Conservation (phyloP, 208 protist species). For the Wallacemonas sp. region DNA sequence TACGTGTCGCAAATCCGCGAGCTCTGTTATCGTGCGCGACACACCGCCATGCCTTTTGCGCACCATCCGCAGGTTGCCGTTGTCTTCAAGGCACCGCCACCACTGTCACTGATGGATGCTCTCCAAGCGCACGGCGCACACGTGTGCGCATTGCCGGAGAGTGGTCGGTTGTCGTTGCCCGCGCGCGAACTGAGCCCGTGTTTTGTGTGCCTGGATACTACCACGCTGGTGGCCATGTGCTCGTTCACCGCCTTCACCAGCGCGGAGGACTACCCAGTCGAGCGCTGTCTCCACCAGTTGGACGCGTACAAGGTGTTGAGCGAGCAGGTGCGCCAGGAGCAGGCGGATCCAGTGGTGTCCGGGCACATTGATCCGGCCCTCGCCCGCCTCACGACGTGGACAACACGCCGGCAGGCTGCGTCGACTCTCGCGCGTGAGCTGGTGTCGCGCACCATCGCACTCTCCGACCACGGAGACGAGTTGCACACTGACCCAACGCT, state of each 20-base stretch:
- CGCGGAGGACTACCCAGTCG: conserved; percentile 15
- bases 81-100: conserved; percentile 29
- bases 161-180: not conserved
- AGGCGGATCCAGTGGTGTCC: conserved; percentile 31
- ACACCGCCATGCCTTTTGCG: conserved; percentile 29
- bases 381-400: conserved; percentile 35
- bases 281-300: conserved; percentile 30
- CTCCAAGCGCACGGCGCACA: conserved; percentile 15
- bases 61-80: conserved; percentile 32
- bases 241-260: conserved; percentile 58
- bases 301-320: conserved; percentile 43
- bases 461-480: not conserved
- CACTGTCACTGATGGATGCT: conserved; percentile 13
- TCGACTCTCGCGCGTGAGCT: conserved; percentile 21
- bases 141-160: conserved; percentile 10
- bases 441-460: conserved; percentile 11
- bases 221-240: conserved; percentile 70
- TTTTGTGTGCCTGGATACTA: conserved; percentile 74
- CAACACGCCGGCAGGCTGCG: not conserved
- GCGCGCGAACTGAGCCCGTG: conserved; percentile 9
- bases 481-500: not conserved
- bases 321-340: conserved; percentile 58
- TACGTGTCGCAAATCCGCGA: conserved; percentile 25
- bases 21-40: conserved; percentile 24
- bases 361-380: conserved; percentile 45